Percentiles rank a stretch among this genome's conserved stretches.
Evolutionary conservation across 2,329 filamentous ascomycete genomes (phyloP).

Genomic region (Hypomyces perniciosus): DNA sequence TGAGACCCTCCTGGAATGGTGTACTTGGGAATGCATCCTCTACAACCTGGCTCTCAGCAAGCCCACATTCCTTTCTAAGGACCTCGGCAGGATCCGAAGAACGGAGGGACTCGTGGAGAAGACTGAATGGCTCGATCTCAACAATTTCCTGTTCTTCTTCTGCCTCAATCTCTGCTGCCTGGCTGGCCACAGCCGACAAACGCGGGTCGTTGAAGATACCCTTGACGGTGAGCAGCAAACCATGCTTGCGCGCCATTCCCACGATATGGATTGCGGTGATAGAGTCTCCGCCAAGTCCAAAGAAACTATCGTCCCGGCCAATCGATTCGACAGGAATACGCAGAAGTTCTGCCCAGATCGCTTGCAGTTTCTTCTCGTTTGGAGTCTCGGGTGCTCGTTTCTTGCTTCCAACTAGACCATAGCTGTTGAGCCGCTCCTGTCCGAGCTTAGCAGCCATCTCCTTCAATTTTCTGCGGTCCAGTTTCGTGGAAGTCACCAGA

Average conservation of each 20-base stretch:
- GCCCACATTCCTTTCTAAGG: background rate
- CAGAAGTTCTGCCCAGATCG: background rate
- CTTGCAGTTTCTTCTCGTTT: conserved; percentile 13
- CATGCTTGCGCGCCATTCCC: background rate
- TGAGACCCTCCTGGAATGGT: conserved; percentile 1
- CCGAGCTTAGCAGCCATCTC: background rate
- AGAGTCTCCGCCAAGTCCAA: conserved; percentile 7
- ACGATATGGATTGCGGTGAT: conserved; percentile 4
- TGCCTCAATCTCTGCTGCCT: background rate
- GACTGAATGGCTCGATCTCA: background rate
- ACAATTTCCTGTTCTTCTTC: background rate
- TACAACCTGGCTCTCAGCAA: background rate
- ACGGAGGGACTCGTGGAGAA: background rate
- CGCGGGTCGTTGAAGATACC: conserved; percentile 3
- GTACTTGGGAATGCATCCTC: conserved; percentile 1
- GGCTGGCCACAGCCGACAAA: background rate
- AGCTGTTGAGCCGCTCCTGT: conserved; percentile 11
- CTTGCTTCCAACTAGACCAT: conserved; percentile 18
- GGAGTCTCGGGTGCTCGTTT: conserved; percentile 12
- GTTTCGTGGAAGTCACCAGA: conserved; percentile 6
- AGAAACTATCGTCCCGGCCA: conserved; percentile 2
- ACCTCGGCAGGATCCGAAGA: background rate
- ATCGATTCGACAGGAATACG: background rate
- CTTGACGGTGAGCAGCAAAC: background rate
- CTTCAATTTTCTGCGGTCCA: conserved; percentile 10